A percentile compares a stretch with the other conserved stretches of the same genome.
phyloP scores from a whole-genome alignment of 306 rosid species.

The Ochetophila trinervis region DNA sequence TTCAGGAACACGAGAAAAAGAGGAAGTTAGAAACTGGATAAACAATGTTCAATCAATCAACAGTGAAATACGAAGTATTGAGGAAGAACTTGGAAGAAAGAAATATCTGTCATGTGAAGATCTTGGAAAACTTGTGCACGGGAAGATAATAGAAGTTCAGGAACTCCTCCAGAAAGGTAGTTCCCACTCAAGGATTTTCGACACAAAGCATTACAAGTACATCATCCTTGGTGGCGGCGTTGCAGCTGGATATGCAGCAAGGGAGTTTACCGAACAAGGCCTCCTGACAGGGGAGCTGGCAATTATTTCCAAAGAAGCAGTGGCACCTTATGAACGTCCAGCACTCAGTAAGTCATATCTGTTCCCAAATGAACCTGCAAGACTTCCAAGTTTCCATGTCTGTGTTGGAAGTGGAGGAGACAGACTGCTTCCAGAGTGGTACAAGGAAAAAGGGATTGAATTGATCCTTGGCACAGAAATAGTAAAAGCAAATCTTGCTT shows the following conservation, averaged over 20 bases:
- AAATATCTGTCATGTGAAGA: slow-evolving; percentile 3
- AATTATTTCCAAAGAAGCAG: slow-evolving; percentile 42
- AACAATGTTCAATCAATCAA: slow-evolving; percentile 20
- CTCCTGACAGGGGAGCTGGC: slow-evolving; percentile 33
- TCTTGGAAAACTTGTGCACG: slow-evolving; percentile 24
- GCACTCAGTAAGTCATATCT: slow-evolving; percentile 44
- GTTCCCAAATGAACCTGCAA: slow-evolving; percentile 31
- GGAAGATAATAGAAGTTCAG: slow-evolving; percentile 27
- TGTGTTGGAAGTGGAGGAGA: slow-evolving; percentile 54
- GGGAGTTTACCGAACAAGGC: slow-evolving; percentile 39
- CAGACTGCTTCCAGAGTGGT: slow-evolving; percentile 40
- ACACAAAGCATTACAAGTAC: slow-evolving; percentile 24
- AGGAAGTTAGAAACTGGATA: slow-evolving; percentile 29
- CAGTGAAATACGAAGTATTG: slow-evolving; percentile 17
- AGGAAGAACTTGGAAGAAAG: slow-evolving; percentile 9
- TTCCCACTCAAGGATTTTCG: background rate
- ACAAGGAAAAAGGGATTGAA: slow-evolving; percentile 33
- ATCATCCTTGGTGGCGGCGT: slow-evolving; percentile 51
- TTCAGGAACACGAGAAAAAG: background rate
- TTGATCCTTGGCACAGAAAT: slow-evolving; percentile 42
- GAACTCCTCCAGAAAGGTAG: slow-evolving; percentile 35
- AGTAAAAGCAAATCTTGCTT: slow-evolving; percentile 19
- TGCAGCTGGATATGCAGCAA: slow-evolving; percentile 53
- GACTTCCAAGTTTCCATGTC: slow-evolving; percentile 42
- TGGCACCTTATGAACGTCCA: slow-evolving; percentile 50